Evolutionary conservation across 768 basidiomycete species (phyloP).

Genomic region (Suillus decipiens): DNA sequence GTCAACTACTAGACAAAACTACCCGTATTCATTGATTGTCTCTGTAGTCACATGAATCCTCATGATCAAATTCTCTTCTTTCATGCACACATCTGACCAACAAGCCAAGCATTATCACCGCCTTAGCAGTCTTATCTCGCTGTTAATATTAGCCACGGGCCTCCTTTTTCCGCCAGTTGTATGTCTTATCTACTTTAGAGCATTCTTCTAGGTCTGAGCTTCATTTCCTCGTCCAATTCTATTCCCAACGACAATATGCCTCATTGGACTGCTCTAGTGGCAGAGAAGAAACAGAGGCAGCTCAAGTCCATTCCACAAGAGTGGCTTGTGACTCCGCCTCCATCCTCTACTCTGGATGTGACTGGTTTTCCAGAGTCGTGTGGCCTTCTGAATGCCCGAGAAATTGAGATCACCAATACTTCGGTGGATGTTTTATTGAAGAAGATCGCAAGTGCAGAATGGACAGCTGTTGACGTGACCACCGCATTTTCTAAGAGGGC

Average conservation of each 20-base stretch:
- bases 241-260: constrained; percentile 2
- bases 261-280: constrained; percentile 53
- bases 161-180: neutral
- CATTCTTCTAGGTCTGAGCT: neutral
- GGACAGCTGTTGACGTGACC: constrained; percentile 69
- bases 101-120: neutral
- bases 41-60: neutral
- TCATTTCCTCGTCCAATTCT: neutral
- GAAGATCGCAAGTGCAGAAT: constrained; percentile 53
- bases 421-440: constrained; percentile 47
- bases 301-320: constrained; percentile 58
- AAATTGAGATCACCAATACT: constrained; percentile 62
- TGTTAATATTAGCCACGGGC: constrained; percentile 1
- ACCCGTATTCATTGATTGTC: neutral
- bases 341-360: constrained; percentile 52
- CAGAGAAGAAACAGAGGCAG: constrained; percentile 57
- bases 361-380: constrained; percentile 52
- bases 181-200: constrained; percentile 3
- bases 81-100: neutral
- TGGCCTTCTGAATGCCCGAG: constrained; percentile 56
- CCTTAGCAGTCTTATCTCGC: neutral
- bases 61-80: neutral
- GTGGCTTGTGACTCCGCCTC: constrained; percentile 59
- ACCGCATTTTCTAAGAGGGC: constrained; percentile 78
- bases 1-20: neutral